Conservation (phyloP, 75 land plant genomes). For the Cupressus sempervirens region DNA sequence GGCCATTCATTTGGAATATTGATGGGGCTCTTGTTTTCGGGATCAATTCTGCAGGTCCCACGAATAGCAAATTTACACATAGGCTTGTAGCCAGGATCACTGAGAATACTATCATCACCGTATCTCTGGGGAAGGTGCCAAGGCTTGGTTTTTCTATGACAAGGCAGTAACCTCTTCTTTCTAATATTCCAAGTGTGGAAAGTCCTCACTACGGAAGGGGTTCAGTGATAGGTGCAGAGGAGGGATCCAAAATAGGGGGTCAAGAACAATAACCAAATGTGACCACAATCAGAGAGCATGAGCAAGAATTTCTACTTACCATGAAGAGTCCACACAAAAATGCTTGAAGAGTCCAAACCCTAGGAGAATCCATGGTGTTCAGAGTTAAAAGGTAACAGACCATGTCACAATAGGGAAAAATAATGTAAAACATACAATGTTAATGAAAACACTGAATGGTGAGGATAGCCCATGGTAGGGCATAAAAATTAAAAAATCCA, state of each 20-base stretch:
- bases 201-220: conserved; percentile 19
- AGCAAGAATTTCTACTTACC: conserved; percentile 70
- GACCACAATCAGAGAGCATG: conserved; percentile 60
- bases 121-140: conserved; percentile 77
- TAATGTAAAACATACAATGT: too few species aligned
- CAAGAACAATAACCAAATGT: conserved; percentile 3
- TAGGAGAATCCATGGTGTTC: too few species aligned
- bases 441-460: too few species aligned
- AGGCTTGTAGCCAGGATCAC: conserved; percentile 75
- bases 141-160: conserved; percentile 65
- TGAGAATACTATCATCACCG: conserved; percentile 70
- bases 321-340: too few species aligned
- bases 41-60: conserved; percentile 82
- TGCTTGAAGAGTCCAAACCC: too few species aligned
- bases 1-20: conserved; percentile 78
- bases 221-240: conserved; percentile 15
- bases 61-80: conserved; percentile 65
- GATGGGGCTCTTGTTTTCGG: conserved; percentile 82
- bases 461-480: too few species aligned
- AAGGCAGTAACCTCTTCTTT: conserved; percentile 45
- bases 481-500: too few species aligned
- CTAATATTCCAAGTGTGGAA: conserved; percentile 72
- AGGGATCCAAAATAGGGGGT: neutral
- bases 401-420: too few species aligned
- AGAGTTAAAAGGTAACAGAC: too few species aligned